phyloP scores from a whole-genome alignment of 2,329 filamentous ascomycete genomes.

The Neocatenulostroma microsporum region DNA sequence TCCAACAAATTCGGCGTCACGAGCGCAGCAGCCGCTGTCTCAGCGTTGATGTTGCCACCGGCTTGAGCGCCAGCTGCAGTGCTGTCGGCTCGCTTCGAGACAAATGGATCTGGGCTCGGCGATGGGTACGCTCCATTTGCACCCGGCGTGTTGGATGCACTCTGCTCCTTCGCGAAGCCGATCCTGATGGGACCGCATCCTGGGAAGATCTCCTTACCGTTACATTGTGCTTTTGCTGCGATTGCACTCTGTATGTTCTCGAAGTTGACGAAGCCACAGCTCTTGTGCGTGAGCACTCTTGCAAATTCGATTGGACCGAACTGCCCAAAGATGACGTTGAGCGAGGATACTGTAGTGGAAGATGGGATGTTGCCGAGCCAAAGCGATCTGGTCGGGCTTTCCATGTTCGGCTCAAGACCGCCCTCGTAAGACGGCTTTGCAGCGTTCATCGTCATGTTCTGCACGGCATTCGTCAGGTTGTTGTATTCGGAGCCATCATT shows the following conservation, averaged over 20 bases:
- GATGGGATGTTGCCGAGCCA: constrained; percentile 98
- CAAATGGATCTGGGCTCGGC: constrained; percentile 80
- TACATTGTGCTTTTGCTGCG: constrained; percentile 76
- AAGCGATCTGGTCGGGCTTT: constrained; percentile 83
- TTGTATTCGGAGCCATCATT: constrained; percentile 71
- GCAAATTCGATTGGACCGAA: constrained; percentile 88
- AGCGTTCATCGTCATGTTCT: constrained; percentile 67
- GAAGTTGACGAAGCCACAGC: constrained; percentile 98
- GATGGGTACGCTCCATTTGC: constrained; percentile 82
- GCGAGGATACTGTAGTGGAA: constrained; percentile 88
- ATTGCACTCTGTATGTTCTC: constrained; percentile 86
- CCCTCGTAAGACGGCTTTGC: constrained; percentile 57
- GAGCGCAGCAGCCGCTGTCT: constrained; percentile 47
- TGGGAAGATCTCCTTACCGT: constrained; percentile 97
- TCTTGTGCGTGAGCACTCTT: constrained; percentile 93
- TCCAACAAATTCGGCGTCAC: constrained; percentile 66
- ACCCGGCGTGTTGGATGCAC: constrained; percentile 77
- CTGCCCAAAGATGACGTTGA: constrained; percentile 88
- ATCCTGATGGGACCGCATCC: constrained; percentile 91
- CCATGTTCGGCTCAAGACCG: constrained; percentile 69
- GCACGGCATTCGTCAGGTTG: constrained; percentile 72
- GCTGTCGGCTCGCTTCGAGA: constrained; percentile 31
- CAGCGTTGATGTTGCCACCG: constrained; percentile 33
- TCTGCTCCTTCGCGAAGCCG: constrained; percentile 94
- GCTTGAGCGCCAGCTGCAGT: constrained; percentile 23